A percentile compares a stretch with the other conserved stretches of the same genome.
These are phyloP conservation scores for Tuber microsphaerosporum DNA, from an alignment of 495 filamentous ascomycete species.

Conservation along the genomic window DNA sequence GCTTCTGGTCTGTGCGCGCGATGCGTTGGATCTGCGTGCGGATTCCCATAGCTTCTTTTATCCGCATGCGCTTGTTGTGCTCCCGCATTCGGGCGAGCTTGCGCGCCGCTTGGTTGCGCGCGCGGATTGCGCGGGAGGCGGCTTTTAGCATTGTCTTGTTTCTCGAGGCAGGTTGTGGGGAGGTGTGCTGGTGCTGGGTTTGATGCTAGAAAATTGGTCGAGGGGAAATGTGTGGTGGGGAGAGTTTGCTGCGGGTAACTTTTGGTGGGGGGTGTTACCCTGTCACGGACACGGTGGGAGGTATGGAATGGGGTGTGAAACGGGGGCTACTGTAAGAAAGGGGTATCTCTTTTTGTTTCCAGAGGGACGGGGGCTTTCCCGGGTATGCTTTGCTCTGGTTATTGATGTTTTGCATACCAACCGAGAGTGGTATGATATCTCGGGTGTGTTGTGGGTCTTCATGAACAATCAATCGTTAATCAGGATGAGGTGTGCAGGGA, in stretches of 20 bases:
- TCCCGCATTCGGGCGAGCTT: conserved; percentile 27
- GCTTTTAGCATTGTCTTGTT: conserved; percentile 20
- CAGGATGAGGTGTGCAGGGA: too few species aligned
- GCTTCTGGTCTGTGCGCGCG: conserved; percentile 15
- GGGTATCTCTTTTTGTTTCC: background rate
- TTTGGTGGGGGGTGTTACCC: conserved; percentile 19
- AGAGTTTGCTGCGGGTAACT: background rate
- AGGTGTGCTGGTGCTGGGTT: background rate
- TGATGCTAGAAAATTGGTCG: background rate
- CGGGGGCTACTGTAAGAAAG: background rate
- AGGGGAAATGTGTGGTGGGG: background rate
- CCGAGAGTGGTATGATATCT: background rate
- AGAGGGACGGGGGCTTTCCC: background rate
- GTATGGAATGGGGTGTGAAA: background rate
- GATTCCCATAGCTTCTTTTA: conserved; percentile 27
- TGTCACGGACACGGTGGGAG: background rate
- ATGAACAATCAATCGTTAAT: background rate
- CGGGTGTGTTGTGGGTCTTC: background rate
- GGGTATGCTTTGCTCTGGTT: background rate
- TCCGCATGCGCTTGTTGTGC: conserved; percentile 19
- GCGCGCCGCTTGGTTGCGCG: conserved; percentile 27
- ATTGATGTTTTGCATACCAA: background rate
- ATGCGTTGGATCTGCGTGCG: conserved; percentile 23
- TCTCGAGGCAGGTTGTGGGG: conserved; percentile 5
- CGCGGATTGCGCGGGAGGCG: conserved; percentile 25